Base-by-base conservation (phyloP, 2,329 filamentous ascomycete genomes). In the Sporothrix brunneoviolacea region DNA sequence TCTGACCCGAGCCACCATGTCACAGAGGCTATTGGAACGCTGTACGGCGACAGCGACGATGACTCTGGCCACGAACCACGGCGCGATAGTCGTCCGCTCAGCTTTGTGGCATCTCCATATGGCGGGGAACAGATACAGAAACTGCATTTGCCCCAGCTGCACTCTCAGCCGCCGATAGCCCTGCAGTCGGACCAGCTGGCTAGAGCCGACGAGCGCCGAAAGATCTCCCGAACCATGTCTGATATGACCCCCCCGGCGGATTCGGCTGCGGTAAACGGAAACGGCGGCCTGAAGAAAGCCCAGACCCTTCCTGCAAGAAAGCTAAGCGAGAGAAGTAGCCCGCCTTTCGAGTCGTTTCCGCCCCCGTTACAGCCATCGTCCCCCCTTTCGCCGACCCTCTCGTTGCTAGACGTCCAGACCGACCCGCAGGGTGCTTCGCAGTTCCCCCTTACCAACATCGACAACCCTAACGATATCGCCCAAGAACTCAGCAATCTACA, bases 1-100 rank as follows among this genome's bases (percentile, higher is more conserved):
- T 93, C 87, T 67, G 90, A 95, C 69, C 86, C 91, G 54, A 89
- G 79, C 70, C 89, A 95, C 70, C 91, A 95, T 79, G 88, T 95
- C 65, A 95, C 90, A 51, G 91, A 95, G 68, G 86, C 89, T 53
- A 95, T 95, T 68, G 88, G 88, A 47, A 90, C 90, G 61, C 80
- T 95, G 69, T 95, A 96, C 69, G 88, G 86, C 61, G 85, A 88
- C 63, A 80, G 82, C 62, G 80, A 83, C 58, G 80, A 88, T 60
- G 77, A 80, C 59, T 79, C 69, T 3, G 59, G 64, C 24, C 71
- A 72, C 53, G 67, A 69, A 50, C 67, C 69, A 18, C 57, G 75
- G 19, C 79, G 83, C 46, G 68, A 71, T 19, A 59, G 74, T 36
- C 81, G 86, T 40, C 87, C 87, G 32, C 69, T 91, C 60, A 91